Evolutionary conservation across 73 alveolate species (phyloP).

Genomic region (Paraurostyla sp.): DNA sequence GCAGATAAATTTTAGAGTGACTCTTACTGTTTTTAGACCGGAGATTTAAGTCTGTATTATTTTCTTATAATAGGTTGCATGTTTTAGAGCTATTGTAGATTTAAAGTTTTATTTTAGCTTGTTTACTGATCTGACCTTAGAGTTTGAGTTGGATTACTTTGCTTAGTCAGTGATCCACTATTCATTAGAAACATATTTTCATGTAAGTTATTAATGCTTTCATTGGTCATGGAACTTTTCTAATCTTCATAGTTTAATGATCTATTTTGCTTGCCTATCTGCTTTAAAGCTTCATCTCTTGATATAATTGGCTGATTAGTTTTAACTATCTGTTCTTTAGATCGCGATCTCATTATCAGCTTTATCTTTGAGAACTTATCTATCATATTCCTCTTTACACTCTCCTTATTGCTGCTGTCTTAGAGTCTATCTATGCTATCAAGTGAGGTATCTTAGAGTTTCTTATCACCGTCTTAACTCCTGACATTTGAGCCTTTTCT

Average conservation of each 20-base stretch:
- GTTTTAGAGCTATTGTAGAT: not conserved
- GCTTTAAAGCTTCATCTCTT: not conserved
- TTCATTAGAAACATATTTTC: conserved; percentile 3
- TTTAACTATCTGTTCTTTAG: not conserved
- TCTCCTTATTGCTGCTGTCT: not conserved
- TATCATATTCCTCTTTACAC: not conserved
- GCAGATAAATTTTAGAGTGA: no score
- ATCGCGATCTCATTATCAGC: not conserved
- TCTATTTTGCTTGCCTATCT: not conserved
- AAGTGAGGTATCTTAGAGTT: not conserved
- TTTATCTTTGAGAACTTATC: conserved; percentile 8
- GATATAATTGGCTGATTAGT: not conserved
- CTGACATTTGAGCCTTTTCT: not conserved
- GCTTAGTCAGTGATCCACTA: no score
- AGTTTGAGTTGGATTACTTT: no score
- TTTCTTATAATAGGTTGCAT: no score
- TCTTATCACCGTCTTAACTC: not conserved
- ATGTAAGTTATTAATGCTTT: conserved; percentile 2
- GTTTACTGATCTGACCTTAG: no score
- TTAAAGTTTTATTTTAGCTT: not conserved
- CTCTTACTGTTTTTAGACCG: not conserved
- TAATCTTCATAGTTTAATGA: not conserved
- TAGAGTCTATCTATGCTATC: not conserved
- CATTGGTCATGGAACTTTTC: not conserved
- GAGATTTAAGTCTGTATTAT: conserved; percentile 1